A percentile compares a stretch with the other conserved stretches of the same genome.
Evolutionary conservation across 2,329 filamentous ascomycete genomes (phyloP).

Genomic region (Biscogniauxia sp.): DNA sequence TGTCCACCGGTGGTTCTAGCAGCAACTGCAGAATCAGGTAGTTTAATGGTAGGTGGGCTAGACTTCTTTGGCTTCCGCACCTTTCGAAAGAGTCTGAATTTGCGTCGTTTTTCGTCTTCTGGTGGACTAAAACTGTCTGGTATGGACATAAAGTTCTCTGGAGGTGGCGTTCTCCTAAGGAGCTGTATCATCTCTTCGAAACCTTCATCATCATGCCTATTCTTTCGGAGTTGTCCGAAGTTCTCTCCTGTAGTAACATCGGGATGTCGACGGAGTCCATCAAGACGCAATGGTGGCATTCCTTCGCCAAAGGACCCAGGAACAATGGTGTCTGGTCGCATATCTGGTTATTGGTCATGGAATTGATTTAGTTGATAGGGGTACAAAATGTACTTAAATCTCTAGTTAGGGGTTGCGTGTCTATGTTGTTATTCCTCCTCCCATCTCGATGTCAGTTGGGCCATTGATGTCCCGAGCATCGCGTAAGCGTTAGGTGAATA

Average conservation of each 20-base stretch:
- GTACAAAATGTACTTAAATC: constrained; percentile 4
- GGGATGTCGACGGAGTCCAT: constrained; percentile 12
- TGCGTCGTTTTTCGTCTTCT: constrained; percentile 38
- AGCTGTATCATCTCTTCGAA: constrained; percentile 33
- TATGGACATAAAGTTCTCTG: constrained; percentile 49
- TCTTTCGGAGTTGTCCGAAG: constrained; percentile 35
- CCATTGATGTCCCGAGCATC: constrained; percentile 14
- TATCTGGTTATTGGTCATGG: constrained; percentile 16
- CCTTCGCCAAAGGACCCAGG: constrained; percentile 7
- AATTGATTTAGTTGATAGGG: constrained; percentile 13
- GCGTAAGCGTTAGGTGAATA: constrained; percentile 15
- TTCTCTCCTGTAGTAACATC: constrained; percentile 15
- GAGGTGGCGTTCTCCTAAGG: constrained; percentile 47
- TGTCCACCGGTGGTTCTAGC: constrained; percentile 52
- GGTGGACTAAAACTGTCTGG: constrained; percentile 29
- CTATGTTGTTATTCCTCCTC: constrained; percentile 16
- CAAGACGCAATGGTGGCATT: constrained; percentile 3
- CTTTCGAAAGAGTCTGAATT: constrained; percentile 41
- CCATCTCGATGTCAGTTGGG: constrained; percentile 18
- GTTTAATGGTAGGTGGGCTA: constrained; percentile 32
- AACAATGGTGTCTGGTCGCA: constrained; percentile 6
- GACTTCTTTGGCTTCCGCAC: constrained; percentile 34
- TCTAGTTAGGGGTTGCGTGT: constrained; percentile 9
- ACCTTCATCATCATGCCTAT: neutral
- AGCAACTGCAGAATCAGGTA: constrained; percentile 56